These are phyloP conservation scores for Microcera coccophila DNA, from an alignment of 2,329 filamentous ascomycete genomes.

Conservation along the genomic window DNA sequence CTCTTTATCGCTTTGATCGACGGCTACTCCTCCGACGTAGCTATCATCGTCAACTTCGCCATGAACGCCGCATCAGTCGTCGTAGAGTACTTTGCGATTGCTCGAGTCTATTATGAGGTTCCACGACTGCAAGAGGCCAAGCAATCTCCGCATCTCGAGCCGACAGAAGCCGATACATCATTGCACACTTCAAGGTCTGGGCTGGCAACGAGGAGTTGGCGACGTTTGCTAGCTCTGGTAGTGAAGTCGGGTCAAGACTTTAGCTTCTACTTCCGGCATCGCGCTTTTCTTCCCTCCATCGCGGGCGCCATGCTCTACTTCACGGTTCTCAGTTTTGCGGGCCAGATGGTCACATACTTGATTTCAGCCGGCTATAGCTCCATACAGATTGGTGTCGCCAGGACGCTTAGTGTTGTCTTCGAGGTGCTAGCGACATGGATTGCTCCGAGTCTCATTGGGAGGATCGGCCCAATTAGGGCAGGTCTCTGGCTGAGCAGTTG, in stretches of 20 bases:
- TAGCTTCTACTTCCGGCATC: slow-evolving; percentile 47
- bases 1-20: slow-evolving; percentile 50
- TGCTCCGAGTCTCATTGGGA: slow-evolving; percentile 50
- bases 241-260: slow-evolving; percentile 6
- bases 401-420: slow-evolving; percentile 47
- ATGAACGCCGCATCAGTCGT: slow-evolving; percentile 46
- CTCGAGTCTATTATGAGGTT: slow-evolving; percentile 19
- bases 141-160: background rate
- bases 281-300: slow-evolving; percentile 56
- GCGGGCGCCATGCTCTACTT: slow-evolving; percentile 56
- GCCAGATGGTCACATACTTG: slow-evolving; percentile 61
- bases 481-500: slow-evolving; percentile 67
- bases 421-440: slow-evolving; percentile 59
- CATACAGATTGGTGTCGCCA: slow-evolving; percentile 46
- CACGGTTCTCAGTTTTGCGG: slow-evolving; percentile 54
- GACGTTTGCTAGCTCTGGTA: background rate
- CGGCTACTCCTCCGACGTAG: slow-evolving; percentile 40
- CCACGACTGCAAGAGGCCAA: slow-evolving; percentile 16
- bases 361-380: slow-evolving; percentile 49
- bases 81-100: slow-evolving; percentile 50
- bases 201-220: background rate
- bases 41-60: slow-evolving; percentile 44
- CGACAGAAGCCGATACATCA: background rate
- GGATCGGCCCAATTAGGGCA: slow-evolving; percentile 53
- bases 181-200: background rate